phyloP scores from a whole-genome alignment of 2,329 filamentous ascomycete genomes.

The Graphilbum sp. region DNA sequence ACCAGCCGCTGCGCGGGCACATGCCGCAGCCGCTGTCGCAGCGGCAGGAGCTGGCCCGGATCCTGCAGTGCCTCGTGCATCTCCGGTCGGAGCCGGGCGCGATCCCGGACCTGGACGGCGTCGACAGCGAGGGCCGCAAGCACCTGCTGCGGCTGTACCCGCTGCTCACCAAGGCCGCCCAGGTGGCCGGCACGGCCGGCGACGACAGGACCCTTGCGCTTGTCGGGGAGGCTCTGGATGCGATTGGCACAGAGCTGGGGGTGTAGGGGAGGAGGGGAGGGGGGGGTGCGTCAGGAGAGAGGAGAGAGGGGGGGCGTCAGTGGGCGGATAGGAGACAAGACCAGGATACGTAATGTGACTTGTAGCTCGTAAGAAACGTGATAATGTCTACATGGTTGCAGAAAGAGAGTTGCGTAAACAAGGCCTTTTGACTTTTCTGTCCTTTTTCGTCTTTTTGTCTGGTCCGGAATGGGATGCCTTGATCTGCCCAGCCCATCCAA shows the following conservation, averaged over 20 bases:
- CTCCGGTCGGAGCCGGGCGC: conserved; percentile 55
- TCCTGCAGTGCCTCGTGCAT: conserved; percentile 48
- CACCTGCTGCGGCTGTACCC: conserved; percentile 74
- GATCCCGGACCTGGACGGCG: conserved; percentile 39
- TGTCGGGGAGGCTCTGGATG: conserved; percentile 42
- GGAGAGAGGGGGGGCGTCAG: background rate
- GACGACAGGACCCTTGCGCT: conserved; percentile 44
- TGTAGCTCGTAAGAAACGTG: too few relatives aligned
- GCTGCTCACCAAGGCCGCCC: conserved; percentile 48
- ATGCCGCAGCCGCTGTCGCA: conserved; percentile 81
- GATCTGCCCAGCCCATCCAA: too few relatives aligned
- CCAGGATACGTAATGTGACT: too few relatives aligned
- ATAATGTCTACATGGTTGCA: too few relatives aligned
- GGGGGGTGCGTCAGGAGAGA: background rate
- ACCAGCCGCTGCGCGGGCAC: conserved; percentile 74
- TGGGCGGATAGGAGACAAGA: too few relatives aligned
- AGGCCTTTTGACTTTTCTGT: too few relatives aligned
- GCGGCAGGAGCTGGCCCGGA: conserved; percentile 58
- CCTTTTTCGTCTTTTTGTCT: too few relatives aligned
- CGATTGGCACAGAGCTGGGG: conserved; percentile 41
- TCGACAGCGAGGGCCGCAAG: conserved; percentile 45
- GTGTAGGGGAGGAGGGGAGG: background rate
- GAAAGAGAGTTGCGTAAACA: too few relatives aligned
- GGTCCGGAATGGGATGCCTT: too few relatives aligned
- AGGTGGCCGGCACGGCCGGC: conserved; percentile 36